Evolutionary conservation across 352 stramenopile genomes (phyloP).

Genomic region (Globisporangium parvum): DNA sequence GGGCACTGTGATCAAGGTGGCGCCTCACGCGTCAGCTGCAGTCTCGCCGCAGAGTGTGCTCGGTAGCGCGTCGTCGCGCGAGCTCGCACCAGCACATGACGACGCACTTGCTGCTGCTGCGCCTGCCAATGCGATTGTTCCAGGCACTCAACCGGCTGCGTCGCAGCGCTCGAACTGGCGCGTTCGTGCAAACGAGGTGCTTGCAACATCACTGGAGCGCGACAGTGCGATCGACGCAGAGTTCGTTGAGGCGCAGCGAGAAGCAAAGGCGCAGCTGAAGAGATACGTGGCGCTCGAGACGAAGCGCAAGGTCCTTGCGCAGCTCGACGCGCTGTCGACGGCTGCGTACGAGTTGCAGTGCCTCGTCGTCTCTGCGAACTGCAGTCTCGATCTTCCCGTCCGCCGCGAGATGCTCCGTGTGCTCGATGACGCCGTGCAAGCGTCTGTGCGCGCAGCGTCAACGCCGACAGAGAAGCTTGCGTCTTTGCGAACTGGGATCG

Average conservation of each 20-base stretch:
- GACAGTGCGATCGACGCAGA: constrained; percentile 19
- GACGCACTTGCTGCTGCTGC: too few relatives aligned
- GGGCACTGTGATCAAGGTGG: too few relatives aligned
- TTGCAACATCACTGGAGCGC: constrained; percentile 26
- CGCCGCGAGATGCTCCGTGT: constrained; percentile 24
- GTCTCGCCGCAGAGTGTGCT: too few relatives aligned
- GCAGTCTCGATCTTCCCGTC: constrained; percentile 9
- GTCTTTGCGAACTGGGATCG: constrained; percentile 7
- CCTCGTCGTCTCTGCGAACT: constrained; percentile 20
- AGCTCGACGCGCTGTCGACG: constrained; percentile 21
- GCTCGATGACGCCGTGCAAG: constrained; percentile 17
- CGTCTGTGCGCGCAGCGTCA: constrained; percentile 1
- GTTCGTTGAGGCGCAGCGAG: constrained; percentile 15
- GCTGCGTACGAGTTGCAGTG: constrained; percentile 31
- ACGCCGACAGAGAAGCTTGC: constrained; percentile 1
- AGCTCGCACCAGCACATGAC: too few relatives aligned
- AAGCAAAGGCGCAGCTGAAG: constrained; percentile 19
- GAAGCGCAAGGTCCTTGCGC: constrained; percentile 13
- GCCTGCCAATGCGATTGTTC: too few relatives aligned
- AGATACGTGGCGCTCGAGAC: constrained; percentile 20
- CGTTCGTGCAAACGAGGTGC: constrained; percentile 25
- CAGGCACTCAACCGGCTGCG: too few relatives aligned
- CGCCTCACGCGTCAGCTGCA: too few relatives aligned
- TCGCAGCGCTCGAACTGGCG: constrained; percentile 2
- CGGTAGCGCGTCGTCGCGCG: too few relatives aligned